A percentile compares a stretch with the other conserved stretches of the same genome.
These are phyloP conservation scores for Auricularia cornea DNA, from an alignment of 768 basidiomycete species.

Conservation along the genomic window DNA sequence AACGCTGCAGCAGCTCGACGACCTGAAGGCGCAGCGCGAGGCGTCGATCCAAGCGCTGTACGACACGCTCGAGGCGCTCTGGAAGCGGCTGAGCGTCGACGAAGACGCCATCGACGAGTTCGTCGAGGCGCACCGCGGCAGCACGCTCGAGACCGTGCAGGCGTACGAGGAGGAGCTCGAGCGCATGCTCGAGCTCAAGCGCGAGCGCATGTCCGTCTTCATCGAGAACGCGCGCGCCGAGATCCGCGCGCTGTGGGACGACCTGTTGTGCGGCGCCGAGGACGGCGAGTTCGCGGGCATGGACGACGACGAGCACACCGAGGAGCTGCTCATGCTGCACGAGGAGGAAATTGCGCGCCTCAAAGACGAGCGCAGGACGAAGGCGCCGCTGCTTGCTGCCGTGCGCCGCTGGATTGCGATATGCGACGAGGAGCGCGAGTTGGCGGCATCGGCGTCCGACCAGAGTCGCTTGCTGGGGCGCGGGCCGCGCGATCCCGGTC, in stretches of 20 bases:
- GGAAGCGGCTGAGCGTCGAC: slow-evolving; percentile 75
- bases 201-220: slow-evolving; percentile 80
- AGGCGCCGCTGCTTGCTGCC: slow-evolving; percentile 62
- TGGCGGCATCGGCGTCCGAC: slow-evolving; percentile 72
- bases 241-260: slow-evolving; percentile 76
- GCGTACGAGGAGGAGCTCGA: slow-evolving; percentile 88
- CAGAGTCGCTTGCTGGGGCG: slow-evolving; percentile 75
- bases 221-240: slow-evolving; percentile 74
- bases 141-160: slow-evolving; percentile 62
- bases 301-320: slow-evolving; percentile 81
- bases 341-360: slow-evolving; percentile 77
- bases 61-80: slow-evolving; percentile 85
- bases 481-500: slow-evolving; percentile 74
- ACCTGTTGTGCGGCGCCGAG: slow-evolving; percentile 76
- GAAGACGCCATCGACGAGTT: slow-evolving; percentile 87
- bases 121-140: slow-evolving; percentile 74
- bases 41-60: slow-evolving; percentile 87
- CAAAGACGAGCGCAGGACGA: slow-evolving; percentile 73
- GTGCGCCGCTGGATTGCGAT: slow-evolving; percentile 90
- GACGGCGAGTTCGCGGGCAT: slow-evolving; percentile 78
- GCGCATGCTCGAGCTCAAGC: slow-evolving; percentile 81
- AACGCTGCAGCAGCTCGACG: slow-evolving; percentile 39
- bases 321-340: slow-evolving; percentile 77
- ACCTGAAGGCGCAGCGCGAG: slow-evolving; percentile 68
- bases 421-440: slow-evolving; percentile 80